Evolutionary conservation across 2,329 filamentous ascomycete genomes (phyloP).

Genomic region (Karstenula rhodostoma): DNA sequence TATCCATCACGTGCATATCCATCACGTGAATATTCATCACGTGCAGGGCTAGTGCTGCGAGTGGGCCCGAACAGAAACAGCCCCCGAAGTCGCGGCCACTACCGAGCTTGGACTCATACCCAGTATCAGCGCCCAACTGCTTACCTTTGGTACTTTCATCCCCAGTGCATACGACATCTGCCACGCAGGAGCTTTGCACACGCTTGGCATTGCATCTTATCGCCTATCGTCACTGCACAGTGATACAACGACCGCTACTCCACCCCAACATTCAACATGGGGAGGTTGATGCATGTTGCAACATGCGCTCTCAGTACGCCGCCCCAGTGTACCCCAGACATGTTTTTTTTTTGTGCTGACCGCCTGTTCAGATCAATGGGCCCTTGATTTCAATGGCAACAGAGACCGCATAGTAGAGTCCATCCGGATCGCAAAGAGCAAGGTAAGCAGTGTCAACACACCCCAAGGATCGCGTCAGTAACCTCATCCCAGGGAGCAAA

Average conservation of each 20-base stretch:
- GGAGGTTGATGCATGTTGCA: constrained; percentile 14
- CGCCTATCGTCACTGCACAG: background rate
- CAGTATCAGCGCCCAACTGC: background rate
- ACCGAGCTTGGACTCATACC: background rate
- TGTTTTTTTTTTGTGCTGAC: background rate
- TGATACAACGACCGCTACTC: background rate
- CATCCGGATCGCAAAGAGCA: constrained; percentile 68
- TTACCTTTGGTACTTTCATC: background rate
- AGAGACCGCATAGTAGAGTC: constrained; percentile 69
- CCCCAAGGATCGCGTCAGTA: background rate
- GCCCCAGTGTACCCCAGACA: background rate
- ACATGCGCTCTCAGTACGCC: constrained; percentile 13
- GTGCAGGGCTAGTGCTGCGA: background rate
- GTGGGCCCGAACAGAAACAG: background rate
- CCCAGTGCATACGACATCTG: background rate
- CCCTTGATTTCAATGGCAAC: constrained; percentile 62
- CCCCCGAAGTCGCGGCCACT: background rate
- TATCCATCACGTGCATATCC: too few relatives aligned
- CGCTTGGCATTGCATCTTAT: background rate
- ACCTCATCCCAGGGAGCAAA: constrained; percentile 56
- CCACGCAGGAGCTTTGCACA: background rate
- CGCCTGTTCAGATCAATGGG: constrained; percentile 30
- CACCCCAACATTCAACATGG: background rate
- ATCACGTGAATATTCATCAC: too few relatives aligned
- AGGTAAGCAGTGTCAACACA: constrained; percentile 50